phyloP scores from a whole-genome alignment of 306 rosid genomes.

The Cyclanthera cordifolia region DNA sequence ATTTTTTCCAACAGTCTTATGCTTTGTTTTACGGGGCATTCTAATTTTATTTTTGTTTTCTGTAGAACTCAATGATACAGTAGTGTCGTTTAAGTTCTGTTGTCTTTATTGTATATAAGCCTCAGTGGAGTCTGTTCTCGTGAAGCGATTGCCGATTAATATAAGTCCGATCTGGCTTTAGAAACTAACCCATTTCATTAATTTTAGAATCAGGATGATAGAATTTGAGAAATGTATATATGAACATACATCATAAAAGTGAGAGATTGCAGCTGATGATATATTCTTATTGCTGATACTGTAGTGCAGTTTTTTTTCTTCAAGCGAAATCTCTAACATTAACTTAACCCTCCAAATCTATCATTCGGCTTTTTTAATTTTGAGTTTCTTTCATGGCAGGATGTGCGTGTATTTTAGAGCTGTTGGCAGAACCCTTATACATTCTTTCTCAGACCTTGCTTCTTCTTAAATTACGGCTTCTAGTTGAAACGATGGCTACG shows the following conservation, averaged over 20 bases:
- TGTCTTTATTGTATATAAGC: background rate
- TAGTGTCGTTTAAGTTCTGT: background rate
- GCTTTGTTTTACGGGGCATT: background rate
- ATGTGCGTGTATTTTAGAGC: slow-evolving; percentile 79
- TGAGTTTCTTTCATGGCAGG: slow-evolving; percentile 43
- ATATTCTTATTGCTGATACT: background rate
- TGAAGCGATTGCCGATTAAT: background rate
- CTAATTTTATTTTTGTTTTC: background rate
- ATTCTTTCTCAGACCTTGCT: slow-evolving; percentile 86
- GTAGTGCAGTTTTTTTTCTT: background rate
- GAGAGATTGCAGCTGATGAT: background rate
- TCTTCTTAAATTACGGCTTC: slow-evolving; percentile 57
- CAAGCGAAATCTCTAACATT: background rate
- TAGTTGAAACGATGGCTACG: slow-evolving; percentile 80
- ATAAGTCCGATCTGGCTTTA: background rate
- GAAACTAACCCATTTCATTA: background rate
- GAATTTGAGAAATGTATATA: background rate
- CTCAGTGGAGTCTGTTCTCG: background rate
- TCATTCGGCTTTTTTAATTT: background rate
- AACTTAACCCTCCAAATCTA: background rate
- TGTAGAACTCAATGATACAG: too few relatives aligned
- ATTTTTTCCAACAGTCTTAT: background rate
- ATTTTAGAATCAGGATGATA: background rate
- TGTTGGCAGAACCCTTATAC: slow-evolving; percentile 79
- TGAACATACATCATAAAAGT: slow-evolving; percentile 4